Evolutionary conservation across 352 stramenopile species (phyloP), one percentile per base, ranked within the genome.

Genomic region (Phytophthora lateralis): DNA sequence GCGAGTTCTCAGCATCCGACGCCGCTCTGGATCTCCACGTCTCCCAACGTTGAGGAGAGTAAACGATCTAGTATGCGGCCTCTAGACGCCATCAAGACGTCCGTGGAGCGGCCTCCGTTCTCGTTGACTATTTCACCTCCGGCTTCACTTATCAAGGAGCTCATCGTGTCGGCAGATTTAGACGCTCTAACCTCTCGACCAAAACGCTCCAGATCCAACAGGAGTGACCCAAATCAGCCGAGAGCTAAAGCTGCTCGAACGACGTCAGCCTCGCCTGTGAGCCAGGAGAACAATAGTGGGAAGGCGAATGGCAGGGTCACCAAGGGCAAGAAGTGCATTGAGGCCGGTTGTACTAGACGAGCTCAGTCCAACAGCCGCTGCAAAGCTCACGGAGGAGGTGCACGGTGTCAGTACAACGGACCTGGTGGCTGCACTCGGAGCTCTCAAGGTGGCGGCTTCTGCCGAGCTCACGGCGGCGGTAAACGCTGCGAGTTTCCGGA

Each of bases 291-390:
- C 26, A 18, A 6, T 8, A 61, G 55, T 43, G 42, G 55, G 14
- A 60, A 46, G n/a, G 71, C 60, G 17, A 69, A 60, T 27, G 60
- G 21, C 20, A 75, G 64, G 44, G 49, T 47, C 27, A 46, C 44
- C 35, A 94, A 93, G 48, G 83, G 82, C 50, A 95, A 95, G 58
- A 90, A 88, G 45, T 95, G 85, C 53, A 70, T 88, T 38, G 82
- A 90, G 41, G 26, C 55, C 0, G 73, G 69, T 0, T 95, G 85
- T 30, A 84, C 62, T 6, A 68, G 83, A 7, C 83, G 85, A 15
- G 83, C 85, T 7, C 83, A 93, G 56, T 92, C 82, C n/a, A 94
- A 94, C 47, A 89, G 79, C 32, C 83, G 83, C 12, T 94, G 85
- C 76, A 94, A 94, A 34, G 83, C 83, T 5, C 81, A 92, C 32